Conservation (phyloP, 2,329 filamentous ascomycete genomes). For the Alternaria metachromatica region DNA sequence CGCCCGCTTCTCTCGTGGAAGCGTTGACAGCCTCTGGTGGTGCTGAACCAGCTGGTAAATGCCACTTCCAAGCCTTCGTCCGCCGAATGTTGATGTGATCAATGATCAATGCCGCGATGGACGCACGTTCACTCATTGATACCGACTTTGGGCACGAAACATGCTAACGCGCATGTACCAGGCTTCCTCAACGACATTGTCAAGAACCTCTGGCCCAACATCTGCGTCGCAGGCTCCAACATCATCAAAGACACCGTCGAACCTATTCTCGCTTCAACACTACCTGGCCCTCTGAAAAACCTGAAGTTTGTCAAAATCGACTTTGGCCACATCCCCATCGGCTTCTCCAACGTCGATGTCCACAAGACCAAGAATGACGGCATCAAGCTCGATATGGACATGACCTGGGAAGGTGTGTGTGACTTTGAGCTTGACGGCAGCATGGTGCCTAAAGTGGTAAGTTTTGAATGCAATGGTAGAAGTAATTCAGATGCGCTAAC, state of each 20-base stretch:
- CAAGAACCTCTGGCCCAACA: conserved; percentile 58
- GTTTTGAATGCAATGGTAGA: background rate
- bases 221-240: conserved; percentile 52
- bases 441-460: conserved; percentile 53
- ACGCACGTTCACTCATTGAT: background rate
- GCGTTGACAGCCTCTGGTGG: conserved; percentile 52
- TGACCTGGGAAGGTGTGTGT: conserved; percentile 55
- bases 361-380: conserved; percentile 54
- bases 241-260: conserved; percentile 58
- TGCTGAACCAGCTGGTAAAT: conserved; percentile 49
- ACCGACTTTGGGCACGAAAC: background rate
- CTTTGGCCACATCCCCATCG: conserved; percentile 52
- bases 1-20: conserved; percentile 40
- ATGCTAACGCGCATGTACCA: conserved; percentile 3
- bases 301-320: conserved; percentile 57
- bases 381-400: conserved; percentile 59
- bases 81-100: background rate
- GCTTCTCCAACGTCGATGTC: conserved; percentile 53
- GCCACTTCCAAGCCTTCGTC: background rate
- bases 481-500: background rate
- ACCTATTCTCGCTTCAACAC: conserved; percentile 56
- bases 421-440: conserved; percentile 57
- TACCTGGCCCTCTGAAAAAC: conserved; percentile 54
- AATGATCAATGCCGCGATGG: background rate
- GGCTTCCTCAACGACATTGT: conserved; percentile 59